These are phyloP conservation scores for Russula sp. DNA, from an alignment of 768 basidiomycete genomes.

Conservation along the genomic window DNA sequence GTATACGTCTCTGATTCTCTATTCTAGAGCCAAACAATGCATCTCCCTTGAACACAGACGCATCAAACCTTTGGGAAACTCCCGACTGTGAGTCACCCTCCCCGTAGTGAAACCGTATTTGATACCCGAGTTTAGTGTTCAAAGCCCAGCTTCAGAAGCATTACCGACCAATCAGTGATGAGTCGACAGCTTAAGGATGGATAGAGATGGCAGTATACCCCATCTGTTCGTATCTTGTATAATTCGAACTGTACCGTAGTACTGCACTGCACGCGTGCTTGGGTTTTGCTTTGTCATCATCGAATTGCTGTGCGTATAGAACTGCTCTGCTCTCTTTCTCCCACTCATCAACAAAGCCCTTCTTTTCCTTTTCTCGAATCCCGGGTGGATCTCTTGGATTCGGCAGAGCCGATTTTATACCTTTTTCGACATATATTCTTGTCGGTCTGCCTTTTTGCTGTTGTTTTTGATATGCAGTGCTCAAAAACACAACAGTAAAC, in stretches of 20 bases:
- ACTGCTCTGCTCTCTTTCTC: not conserved
- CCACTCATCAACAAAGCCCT: not conserved
- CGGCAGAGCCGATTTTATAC: conserved; percentile 18
- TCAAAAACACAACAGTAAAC: conserved; percentile 4
- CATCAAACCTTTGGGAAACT: conserved; percentile 74
- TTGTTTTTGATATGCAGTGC: not conserved
- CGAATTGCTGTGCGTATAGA: conserved; percentile 11
- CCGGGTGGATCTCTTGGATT: conserved; percentile 23
- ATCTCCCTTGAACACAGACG: conserved; percentile 85
- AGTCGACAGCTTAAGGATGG: conserved; percentile 34
- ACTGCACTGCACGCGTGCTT: not conserved
- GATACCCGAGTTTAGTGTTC: conserved; percentile 39
- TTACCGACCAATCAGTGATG: conserved; percentile 55
- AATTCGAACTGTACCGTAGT: not conserved
- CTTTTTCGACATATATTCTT: not conserved
- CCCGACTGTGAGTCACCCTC: conserved; percentile 50
- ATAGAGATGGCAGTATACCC: conserved; percentile 16
- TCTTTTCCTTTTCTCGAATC: not conserved
- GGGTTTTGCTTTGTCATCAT: conserved; percentile 26
- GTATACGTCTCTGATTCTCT: not conserved
- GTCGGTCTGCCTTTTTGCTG: not conserved
- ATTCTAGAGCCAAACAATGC: conserved; percentile 85
- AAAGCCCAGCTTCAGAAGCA: conserved; percentile 68
- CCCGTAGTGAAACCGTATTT: conserved; percentile 7
- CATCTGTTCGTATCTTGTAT: conserved; percentile 12